Percentiles rank a stretch among this genome's conserved stretches.
Evolutionary conservation across 2,329 filamentous ascomycete species (phyloP).

Genomic region (Periglandula ipomoeae): DNA sequence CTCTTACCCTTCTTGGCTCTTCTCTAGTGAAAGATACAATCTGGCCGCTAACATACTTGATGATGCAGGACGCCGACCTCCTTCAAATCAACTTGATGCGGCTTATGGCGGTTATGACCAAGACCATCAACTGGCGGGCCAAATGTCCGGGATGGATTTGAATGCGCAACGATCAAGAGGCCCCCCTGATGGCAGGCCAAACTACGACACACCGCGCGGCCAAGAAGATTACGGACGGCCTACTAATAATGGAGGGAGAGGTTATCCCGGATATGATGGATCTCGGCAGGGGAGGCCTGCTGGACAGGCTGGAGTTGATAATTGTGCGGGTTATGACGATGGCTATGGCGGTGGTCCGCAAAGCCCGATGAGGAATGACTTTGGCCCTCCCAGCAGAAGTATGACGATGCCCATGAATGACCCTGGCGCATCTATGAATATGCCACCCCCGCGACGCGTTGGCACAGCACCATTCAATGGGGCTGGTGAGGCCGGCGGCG

Average conservation of each 20-base stretch:
- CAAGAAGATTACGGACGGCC: constrained; percentile 18
- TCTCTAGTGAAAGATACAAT: not conserved
- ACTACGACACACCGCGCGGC: constrained; percentile 17
- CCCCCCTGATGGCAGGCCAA: constrained; percentile 14
- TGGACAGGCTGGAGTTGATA: constrained; percentile 14
- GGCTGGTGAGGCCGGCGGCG: constrained; percentile 29
- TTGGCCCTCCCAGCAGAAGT: constrained; percentile 45
- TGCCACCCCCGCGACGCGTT: constrained; percentile 25
- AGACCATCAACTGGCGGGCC: constrained; percentile 22
- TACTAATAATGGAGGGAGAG: constrained; percentile 16
- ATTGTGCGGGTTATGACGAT: constrained; percentile 19
- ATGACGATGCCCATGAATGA: constrained; percentile 52
- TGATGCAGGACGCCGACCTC: constrained; percentile 14
- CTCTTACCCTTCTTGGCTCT: not conserved
- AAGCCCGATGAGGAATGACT: constrained; percentile 28
- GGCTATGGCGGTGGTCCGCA: constrained; percentile 19
- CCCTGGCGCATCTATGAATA: constrained; percentile 30
- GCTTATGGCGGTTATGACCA: constrained; percentile 16
- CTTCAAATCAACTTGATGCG: constrained; percentile 12
- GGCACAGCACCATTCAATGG: constrained; percentile 39
- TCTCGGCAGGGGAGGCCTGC: constrained; percentile 19
- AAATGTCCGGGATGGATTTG: constrained; percentile 27
- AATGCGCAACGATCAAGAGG: constrained; percentile 19
- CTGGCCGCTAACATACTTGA: not conserved
- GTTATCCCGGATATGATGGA: constrained; percentile 20